These are phyloP conservation scores for Dendrothele bispora DNA, from an alignment of 768 basidiomycete species.

Conservation along the genomic window DNA sequence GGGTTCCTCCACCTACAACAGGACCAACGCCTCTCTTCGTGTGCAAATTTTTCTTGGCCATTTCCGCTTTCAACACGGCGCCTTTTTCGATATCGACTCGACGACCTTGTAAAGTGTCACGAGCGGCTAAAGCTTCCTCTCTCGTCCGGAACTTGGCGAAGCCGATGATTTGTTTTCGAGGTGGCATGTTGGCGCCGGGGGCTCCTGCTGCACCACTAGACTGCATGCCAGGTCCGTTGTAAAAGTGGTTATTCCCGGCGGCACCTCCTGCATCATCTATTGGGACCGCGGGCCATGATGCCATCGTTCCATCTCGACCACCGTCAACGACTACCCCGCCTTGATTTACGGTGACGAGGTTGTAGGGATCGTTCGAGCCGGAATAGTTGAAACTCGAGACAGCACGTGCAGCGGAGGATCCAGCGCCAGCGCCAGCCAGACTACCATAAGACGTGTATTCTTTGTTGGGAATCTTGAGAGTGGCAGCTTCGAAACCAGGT, in stretches of 20 bases:
- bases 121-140: conserved; percentile 82
- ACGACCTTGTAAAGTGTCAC: conserved; percentile 85
- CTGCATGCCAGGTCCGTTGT: neutral
- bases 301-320: conserved; percentile 68
- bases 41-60: conserved; percentile 99
- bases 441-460: conserved; percentile 74
- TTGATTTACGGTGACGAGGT: conserved; percentile 79
- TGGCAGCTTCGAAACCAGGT: conserved; percentile 93
- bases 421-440: conserved; percentile 8
- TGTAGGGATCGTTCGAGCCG: conserved; percentile 80
- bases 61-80: conserved; percentile 93
- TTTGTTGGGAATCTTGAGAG: conserved; percentile 95
- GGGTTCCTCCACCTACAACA: conserved; percentile 31
- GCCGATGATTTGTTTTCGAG: conserved; percentile 95
- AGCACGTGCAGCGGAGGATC: conserved; percentile 33
- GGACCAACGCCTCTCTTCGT: conserved; percentile 90
- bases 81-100: conserved; percentile 93
- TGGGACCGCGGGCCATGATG: conserved; percentile 60
- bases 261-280: conserved; percentile 32
- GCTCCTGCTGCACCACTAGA: conserved; percentile 14
- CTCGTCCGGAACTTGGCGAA: conserved; percentile 94
- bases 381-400: conserved; percentile 36
- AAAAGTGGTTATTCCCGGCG: too few species aligned
- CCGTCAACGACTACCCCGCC: conserved; percentile 82
- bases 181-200: conserved; percentile 33